phyloP scores from a whole-genome alignment of 2,329 filamentous ascomycete species.

The Nigrospora osmanthi region DNA sequence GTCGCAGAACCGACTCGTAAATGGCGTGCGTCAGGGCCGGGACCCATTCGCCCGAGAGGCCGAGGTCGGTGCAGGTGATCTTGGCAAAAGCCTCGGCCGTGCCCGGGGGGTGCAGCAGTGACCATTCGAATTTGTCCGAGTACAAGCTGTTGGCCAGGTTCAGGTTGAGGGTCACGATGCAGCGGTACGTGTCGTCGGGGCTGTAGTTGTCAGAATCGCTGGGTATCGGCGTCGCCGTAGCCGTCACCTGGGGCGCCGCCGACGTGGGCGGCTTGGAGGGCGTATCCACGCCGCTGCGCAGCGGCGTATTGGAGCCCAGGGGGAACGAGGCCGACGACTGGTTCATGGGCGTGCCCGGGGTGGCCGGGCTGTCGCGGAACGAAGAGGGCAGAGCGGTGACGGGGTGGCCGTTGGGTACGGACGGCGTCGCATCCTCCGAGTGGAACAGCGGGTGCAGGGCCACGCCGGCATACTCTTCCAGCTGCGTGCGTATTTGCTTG shows the following conservation, averaged over 20 bases:
- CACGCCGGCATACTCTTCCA: conserved; percentile 93
- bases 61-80: conserved; percentile 86
- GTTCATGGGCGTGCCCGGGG: conserved; percentile 31
- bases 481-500: conserved; percentile 86
- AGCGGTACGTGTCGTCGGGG: conserved; percentile 90
- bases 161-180: conserved; percentile 83
- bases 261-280: conserved; percentile 39
- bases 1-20: conserved; percentile 82
- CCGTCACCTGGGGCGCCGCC: conserved; percentile 51
- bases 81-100: conserved; percentile 90
- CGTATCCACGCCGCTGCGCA: conserved; percentile 42
- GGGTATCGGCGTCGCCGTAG: conserved; percentile 56
- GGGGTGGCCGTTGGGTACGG: conserved; percentile 11
- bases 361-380: conserved; percentile 29
- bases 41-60: conserved; percentile 86
- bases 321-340: conserved; percentile 12
- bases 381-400: conserved; percentile 11
- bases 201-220: conserved; percentile 70
- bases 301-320: conserved; percentile 50
- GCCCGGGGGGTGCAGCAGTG: conserved; percentile 81
- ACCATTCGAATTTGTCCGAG: conserved; percentile 98
- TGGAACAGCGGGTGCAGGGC: conserved; percentile 91
- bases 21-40: conserved; percentile 93
- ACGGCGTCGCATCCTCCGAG: conserved; percentile 26
- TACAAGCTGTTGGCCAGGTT: conserved; percentile 88